Evolutionary conservation across 2,329 filamentous ascomycete genomes (phyloP).

Genomic region (Fusarium subglutinans): DNA sequence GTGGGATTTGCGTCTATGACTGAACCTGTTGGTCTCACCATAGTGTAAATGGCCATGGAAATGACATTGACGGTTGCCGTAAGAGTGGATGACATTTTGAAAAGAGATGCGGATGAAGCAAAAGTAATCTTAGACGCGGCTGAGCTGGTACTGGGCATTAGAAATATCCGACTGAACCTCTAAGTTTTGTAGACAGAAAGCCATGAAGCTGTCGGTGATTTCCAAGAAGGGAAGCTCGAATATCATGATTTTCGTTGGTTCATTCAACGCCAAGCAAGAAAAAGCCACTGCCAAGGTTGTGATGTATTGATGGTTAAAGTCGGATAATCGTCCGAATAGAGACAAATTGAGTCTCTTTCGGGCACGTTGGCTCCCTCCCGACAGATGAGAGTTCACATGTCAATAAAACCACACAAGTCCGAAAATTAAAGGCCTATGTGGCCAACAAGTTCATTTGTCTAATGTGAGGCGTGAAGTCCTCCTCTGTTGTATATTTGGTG

Average conservation of each 20-base stretch:
- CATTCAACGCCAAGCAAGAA: neutral
- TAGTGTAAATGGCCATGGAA: neutral
- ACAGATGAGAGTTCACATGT: neutral
- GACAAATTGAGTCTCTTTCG: neutral
- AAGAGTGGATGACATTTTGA: neutral
- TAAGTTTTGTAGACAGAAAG: neutral
- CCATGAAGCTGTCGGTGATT: neutral
- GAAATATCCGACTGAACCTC: neutral
- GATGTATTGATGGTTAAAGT: neutral
- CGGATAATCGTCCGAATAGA: neutral
- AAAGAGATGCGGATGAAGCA: too few relatives aligned
- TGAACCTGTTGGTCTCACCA: neutral
- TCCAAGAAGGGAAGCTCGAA: neutral
- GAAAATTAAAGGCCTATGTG: too few relatives aligned
- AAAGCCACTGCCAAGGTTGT: neutral
- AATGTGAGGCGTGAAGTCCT: neutral
- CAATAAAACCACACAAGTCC: too few relatives aligned
- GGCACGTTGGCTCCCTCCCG: neutral
- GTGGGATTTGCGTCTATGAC: neutral
- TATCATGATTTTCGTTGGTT: neutral
- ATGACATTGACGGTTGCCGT: neutral
- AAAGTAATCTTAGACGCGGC: rapidly evolving
- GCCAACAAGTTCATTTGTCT: rapidly evolving
- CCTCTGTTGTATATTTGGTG: too few relatives aligned
- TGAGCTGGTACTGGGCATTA: neutral